phyloP scores from a whole-genome alignment of 768 basidiomycete species.

The Mycena amicta region DNA sequence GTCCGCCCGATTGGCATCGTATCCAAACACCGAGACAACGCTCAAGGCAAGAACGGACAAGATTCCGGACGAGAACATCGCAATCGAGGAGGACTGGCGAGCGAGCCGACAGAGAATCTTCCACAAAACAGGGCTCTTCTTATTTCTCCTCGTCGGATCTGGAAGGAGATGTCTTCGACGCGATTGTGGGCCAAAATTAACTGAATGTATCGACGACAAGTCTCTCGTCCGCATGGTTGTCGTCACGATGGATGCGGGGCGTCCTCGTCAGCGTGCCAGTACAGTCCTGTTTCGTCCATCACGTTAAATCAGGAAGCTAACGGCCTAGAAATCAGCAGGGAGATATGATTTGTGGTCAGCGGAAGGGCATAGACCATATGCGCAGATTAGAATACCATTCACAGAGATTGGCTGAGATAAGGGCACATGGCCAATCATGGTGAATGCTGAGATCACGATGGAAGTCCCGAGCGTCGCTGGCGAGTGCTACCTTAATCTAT shows the following conservation, averaged over 20 bases:
- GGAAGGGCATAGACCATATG: conserved; percentile 11
- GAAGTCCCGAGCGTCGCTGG: neutral
- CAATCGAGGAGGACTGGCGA: neutral
- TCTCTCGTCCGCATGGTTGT: conserved; percentile 9
- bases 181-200: conserved; percentile 4
- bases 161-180: conserved; percentile 7
- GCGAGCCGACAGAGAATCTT: neutral
- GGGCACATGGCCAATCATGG: conserved; percentile 8
- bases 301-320: neutral
- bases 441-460: conserved; percentile 11
- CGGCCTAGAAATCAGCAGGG: neutral
- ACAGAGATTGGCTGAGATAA: conserved; percentile 11
- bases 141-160: conserved; percentile 7
- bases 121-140: conserved; percentile 1
- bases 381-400: neutral
- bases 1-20: conserved; percentile 17
- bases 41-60: conserved; percentile 16
- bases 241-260: conserved; percentile 8
- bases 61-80: conserved; percentile 13
- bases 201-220: neutral
- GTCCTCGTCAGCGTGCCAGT: neutral
- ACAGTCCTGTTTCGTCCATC: conserved; percentile 1
- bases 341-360: neutral
- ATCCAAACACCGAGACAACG: conserved; percentile 10
- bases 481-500: too few relatives aligned